Base-by-base conservation (phyloP, 164 flowering plant genomes). In the Liriodendron chinense region DNA sequence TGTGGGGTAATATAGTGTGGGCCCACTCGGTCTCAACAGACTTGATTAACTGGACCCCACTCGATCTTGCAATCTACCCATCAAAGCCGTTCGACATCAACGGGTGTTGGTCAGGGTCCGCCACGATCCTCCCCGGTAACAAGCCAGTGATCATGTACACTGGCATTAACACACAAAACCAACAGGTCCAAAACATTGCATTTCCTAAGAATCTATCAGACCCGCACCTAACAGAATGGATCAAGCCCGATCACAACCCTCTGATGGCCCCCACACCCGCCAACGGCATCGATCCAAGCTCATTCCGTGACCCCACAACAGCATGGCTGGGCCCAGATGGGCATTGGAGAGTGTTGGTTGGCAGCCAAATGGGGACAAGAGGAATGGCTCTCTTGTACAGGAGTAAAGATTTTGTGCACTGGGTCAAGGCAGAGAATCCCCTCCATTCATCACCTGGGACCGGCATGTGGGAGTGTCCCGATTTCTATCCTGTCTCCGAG, bases 401-500 rank as follows among this genome's bases (percentile, higher is more conserved):
- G 25, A 91, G 91, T 68, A 83, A 78, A 22, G 94, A 91, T 72
- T 91, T 89, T 69, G 23, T 82, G 12, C 47, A 77, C 4, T 92
- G 93, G 94, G 77, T 14, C 0, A 61, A 78, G 65, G 71, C 87
- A 1, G 12, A 82, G 47, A 74, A 84, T 23, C 89, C 90, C 0
- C 73, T 91, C 0, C 85, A 89, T 74, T 86, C 88, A 0, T 76
- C 73, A 0, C 26, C 70, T 0, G 65, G 25, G 7, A 86, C 85
- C 1, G 93, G 93, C 65, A 90, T 89, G 91, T 90, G 96, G 96
- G 96, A 92, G 71, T 92, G 94, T 74, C 92, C 93, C 0, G 94
- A 92, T 77, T 89, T 92, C 73, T 90, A 69, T 76, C 96, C 96
- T 0, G 94, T 92, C 2, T 68, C 75, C 0, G 65, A 23, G 21